Evolutionary conservation across 2,329 filamentous ascomycete genomes (phyloP).

Genomic region (Penicillium sp.): DNA sequence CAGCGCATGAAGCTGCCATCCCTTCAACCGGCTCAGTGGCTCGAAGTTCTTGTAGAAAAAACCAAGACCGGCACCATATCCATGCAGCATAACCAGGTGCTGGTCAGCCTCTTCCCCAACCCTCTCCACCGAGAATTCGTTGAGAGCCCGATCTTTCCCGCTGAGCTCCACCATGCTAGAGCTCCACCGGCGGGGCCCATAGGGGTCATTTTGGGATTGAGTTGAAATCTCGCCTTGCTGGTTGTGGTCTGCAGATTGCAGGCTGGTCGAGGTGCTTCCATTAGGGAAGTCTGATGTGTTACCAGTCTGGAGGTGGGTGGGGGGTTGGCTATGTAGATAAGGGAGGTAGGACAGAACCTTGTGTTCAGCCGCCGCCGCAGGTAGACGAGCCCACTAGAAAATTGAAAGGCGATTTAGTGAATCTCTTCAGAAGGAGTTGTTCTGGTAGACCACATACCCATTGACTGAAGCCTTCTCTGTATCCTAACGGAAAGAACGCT

Average conservation of each 20-base stretch:
- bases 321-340: constrained; percentile 68
- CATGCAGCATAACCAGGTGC: constrained; percentile 92
- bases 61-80: constrained; percentile 91
- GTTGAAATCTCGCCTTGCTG: constrained; percentile 47
- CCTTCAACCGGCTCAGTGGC: constrained; percentile 71
- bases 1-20: constrained; percentile 90
- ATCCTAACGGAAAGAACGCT: constrained; percentile 74
- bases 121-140: constrained; percentile 89
- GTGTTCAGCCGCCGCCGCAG: constrained; percentile 81
- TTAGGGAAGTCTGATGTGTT: constrained; percentile 31
- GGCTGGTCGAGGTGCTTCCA: constrained; percentile 28
- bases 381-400: constrained; percentile 76
- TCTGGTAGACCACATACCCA: constrained; percentile 63
- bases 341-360: constrained; percentile 84
- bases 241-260: constrained; percentile 37
- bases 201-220: constrained; percentile 66
- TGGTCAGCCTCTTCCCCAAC: constrained; percentile 77
- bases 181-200: constrained; percentile 82
- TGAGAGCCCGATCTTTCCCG: constrained; percentile 82
- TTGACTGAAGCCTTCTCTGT: constrained; percentile 87
- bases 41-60: constrained; percentile 99
- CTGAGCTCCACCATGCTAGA: constrained; percentile 80
- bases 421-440: constrained; percentile 1
- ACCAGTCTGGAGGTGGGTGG: constrained; percentile 65
- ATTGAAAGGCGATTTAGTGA: constrained; percentile 16